phyloP scores from a whole-genome alignment of 2,329 filamentous ascomycete genomes.

The Aphanoascus verrucosus region DNA sequence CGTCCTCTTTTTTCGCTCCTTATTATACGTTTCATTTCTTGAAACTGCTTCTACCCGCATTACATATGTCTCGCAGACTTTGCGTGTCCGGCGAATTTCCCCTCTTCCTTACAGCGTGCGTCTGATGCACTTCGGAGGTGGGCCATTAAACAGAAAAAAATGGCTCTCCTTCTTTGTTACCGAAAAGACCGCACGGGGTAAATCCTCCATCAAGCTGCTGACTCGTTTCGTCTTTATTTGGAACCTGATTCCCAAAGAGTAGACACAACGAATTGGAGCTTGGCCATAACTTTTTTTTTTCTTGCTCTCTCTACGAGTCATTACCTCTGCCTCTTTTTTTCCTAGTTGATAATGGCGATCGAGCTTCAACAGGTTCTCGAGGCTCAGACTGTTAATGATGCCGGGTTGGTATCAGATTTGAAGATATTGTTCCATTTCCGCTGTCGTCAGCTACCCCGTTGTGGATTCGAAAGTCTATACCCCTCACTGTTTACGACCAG shows the following conservation, averaged over 20 bases:
- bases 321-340: not conserved
- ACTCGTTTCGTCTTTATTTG: not conserved
- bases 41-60: not conserved
- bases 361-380: not conserved
- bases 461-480: not conserved
- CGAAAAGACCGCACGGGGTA: constrained; percentile 7
- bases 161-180: constrained; percentile 11
- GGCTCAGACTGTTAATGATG: not conserved
- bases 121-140: constrained; percentile 4
- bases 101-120: not conserved
- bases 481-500: not conserved
- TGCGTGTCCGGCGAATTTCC: not conserved
- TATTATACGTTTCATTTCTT: constrained; percentile 1
- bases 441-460: not conserved
- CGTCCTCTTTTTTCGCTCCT: not conserved
- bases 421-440: not conserved
- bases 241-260: not conserved
- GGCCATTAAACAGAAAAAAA: constrained; percentile 2
- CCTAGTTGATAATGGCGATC: constrained; percentile 3
- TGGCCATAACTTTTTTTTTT: not conserved
- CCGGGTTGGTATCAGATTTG: not conserved
- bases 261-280: not conserved
- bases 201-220: constrained; percentile 5
- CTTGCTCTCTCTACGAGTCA: not conserved
- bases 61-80: not conserved